Evolutionary conservation across 371 early-diverging fungal genomes (phyloP), one percentile per base, ranked within the genome.

Genomic region (Thermomucor indicae-seudaticae): DNA sequence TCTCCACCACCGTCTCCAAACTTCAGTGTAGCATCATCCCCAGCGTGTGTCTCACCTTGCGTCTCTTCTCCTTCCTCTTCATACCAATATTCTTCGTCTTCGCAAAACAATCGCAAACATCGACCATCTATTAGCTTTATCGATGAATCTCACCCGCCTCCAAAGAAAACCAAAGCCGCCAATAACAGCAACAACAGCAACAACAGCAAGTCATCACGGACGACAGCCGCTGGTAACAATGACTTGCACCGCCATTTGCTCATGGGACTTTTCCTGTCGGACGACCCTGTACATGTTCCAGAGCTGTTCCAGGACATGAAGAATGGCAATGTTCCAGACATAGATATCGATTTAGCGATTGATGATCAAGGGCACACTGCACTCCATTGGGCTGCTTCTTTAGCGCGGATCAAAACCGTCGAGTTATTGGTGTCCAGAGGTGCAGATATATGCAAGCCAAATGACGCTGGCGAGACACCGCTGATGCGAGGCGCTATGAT

Each of bases 361-460:
- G 50, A 25, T 17, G 38, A 89, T 45, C 88, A 89, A 46, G 92
- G 92, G 1, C 81, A 90, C 60, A 86, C 92, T 0, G 77, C 91
- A 0, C 61, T 93, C 25, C 95, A 95, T 54, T 88, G 90, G 90
- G 92, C 95, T 0, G 84, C 90, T 1, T 85, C 90, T 3, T 67
- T 91, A 28, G 96, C 84, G 1, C 72, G 88, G 43, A 76, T 84
- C 47, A 65, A 75, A 4, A 73, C 90, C 0, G 73, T 90, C 4
- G 75, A 79, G 32, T 41, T 86, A 23, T 69, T 94, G 20, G 51
- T 93, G 12, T 55, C 71, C 19, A 80, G 78, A 35, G 88, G 90
- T 0, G 88, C 87, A 6, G 80, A 90, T 59, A 58, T 80, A 2
- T 60, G 72, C 25, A 63, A 69, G 12, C 65, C 69, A 0, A 94